Percentiles rank a stretch among this genome's conserved stretches.
These are phyloP conservation scores for Metschnikowia santaceciliae DNA, from an alignment of 805 yeast genomes.

Conservation along the genomic window DNA sequence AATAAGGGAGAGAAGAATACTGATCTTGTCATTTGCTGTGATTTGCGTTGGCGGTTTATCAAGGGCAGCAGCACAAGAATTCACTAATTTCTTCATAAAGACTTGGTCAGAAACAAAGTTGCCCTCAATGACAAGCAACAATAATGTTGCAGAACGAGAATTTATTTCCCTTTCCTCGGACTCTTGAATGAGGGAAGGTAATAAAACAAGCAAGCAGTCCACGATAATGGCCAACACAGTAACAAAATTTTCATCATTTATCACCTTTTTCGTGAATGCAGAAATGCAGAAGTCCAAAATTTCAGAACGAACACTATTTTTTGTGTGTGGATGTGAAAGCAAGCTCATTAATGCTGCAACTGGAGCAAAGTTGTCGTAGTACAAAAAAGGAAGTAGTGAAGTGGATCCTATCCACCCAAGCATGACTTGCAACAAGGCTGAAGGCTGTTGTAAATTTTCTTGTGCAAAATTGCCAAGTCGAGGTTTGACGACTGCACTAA, in stretches of 20 bases:
- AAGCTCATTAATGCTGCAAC: conserved; percentile 53
- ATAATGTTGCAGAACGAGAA: conserved; percentile 47
- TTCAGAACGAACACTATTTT: conserved; percentile 58
- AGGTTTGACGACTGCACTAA: conserved; percentile 53
- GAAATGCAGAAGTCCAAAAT: conserved; percentile 52
- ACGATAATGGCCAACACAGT: conserved; percentile 55
- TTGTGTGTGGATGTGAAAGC: conserved; percentile 52
- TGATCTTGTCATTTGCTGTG: conserved; percentile 48
- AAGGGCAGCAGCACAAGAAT: conserved; percentile 56
- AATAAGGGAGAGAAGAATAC: conserved; percentile 55
- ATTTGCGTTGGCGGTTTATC: conserved; percentile 54
- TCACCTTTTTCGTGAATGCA: conserved; percentile 39
- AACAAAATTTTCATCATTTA: conserved; percentile 38
- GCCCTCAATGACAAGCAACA: conserved; percentile 52
- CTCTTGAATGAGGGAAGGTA: conserved; percentile 48
- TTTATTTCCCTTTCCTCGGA: conserved; percentile 44
- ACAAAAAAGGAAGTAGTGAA: conserved; percentile 48
- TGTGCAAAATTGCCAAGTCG: conserved; percentile 63
- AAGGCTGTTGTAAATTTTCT: conserved; percentile 81
- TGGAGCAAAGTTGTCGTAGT: conserved; percentile 53
- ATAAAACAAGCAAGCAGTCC: conserved; percentile 46
- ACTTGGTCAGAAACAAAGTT: conserved; percentile 54
- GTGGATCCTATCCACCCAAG: conserved; percentile 47
- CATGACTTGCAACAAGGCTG: conserved; percentile 68
- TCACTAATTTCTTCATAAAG: conserved; percentile 50